Base-by-base conservation (phyloP, 2,329 filamentous ascomycete genomes). In the Colletotrichum paranaense region DNA sequence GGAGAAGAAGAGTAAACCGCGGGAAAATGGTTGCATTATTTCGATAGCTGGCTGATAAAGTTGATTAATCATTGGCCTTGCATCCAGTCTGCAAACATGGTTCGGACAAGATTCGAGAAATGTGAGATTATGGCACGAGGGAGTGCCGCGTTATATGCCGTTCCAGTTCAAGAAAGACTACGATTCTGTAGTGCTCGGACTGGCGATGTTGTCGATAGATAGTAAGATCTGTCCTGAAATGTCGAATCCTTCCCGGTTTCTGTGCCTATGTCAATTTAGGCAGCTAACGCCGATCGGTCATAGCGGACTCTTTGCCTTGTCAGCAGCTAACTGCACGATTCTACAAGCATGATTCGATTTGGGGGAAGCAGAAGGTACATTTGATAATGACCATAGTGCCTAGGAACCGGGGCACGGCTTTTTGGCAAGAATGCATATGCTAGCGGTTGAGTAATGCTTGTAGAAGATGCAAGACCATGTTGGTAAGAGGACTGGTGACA, bases 121-220 rank as follows among this genome's bases (percentile, higher is more conserved):
- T 16, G 4, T 5, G 38, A 42, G 14, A 3, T 6, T 0, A 42
- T 8, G 2, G 1, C 42, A 49, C 4, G 5, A 49, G 2, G 1
- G 22, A 9, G 19, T 19, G 4, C 42, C 4, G 19, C 19, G 1
- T 8, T 49, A 49, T 19, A 49, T 49, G 19, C 42, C 3, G 8
- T 19, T n/a, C 8, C 28, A 8, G 7, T n/a, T 11, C 19, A n/a
- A 7, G 7, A 49, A 49, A n/a, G 42, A 19, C 19, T 19, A 49
- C 16, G 42, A 49, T n/a, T 49, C 19, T 22, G 7, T 49, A n/a
- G 5, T 49, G 19, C 42, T 49, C 42, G 7, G 42, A 49, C 42
- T 19, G 42, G 19, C n/a, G 42, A n/a, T 49, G 42, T 11, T 19
- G 6, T n/a, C 42, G 42, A n/a, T 0, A 4, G 42, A 49, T 19